Evolutionary conservation across 352 stramenopile species (phyloP).

Genomic region (Phytophthora multivora): DNA sequence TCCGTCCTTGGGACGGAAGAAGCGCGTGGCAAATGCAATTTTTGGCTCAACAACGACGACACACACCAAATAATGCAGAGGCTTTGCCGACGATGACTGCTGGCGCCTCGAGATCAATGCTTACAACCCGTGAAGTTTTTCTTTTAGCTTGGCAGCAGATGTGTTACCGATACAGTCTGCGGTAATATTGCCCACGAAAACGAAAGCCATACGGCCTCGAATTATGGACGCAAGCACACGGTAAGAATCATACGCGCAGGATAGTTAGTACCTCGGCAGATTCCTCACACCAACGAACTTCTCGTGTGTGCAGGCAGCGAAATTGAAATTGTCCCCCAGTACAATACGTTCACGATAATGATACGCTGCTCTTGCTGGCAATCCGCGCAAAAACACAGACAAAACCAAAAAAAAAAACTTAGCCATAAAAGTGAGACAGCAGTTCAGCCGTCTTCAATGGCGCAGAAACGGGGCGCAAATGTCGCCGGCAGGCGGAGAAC

Average conservation of each 20-base stretch:
- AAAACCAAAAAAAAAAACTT: neutral
- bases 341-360: too few species aligned
- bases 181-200: too few species aligned
- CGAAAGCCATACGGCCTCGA: too few species aligned
- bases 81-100: slow-evolving; percentile 20
- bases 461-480: slow-evolving; percentile 2
- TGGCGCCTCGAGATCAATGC: slow-evolving; percentile 1
- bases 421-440: slow-evolving; percentile 17
- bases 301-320: too few species aligned
- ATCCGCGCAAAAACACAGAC: neutral
- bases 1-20: slow-evolving; percentile 12
- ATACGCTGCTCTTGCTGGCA: neutral
- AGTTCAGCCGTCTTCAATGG: slow-evolving; percentile 13
- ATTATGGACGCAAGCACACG: too few species aligned
- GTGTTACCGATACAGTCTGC: neutral
- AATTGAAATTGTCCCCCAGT: too few species aligned
- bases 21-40: slow-evolving; percentile 18
- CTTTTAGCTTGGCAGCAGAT: neutral
- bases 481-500: slow-evolving; percentile 13
- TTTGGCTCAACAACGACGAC: slow-evolving; percentile 25
- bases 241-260: too few species aligned
- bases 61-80: slow-evolving; percentile 16
- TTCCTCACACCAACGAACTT: too few species aligned
- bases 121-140: too few species aligned
- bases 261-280: too few species aligned